Evolutionary conservation across 306 rosid species (phyloP), one percentile per base, ranked within the genome.

Genomic region (Glycine soja): DNA sequence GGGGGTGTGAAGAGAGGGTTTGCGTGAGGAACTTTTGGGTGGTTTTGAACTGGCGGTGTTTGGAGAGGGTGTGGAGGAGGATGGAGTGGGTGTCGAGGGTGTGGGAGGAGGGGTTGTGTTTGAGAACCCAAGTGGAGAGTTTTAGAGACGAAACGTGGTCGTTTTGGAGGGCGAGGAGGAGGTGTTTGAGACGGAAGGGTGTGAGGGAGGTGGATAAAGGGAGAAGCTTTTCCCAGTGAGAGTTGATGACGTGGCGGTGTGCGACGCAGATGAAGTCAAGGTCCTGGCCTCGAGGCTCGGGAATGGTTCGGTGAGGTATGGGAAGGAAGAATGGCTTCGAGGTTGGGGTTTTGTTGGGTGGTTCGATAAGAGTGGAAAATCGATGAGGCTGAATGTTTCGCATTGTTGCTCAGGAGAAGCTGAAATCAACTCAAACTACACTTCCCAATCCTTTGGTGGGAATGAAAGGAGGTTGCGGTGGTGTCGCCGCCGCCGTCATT

Each of bases 211-310:
- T 43, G 14, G 91, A 82, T 11, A 95, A 53, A 4, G 86, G 84
- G 7, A 81, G 72, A 40, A 95, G 92, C 62, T 91, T 88, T 10
- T 82, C 68, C 97, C 99, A 95, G 15, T 93, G 92, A 1, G 94
- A 90, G 75, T 95, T 92, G 72, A 91, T 90, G 6, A 95, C 59
- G 74, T 93, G 94, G 82, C 95, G 87, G 67, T 85, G 93, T 4
- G 86, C 87, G n/a, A 93, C 89, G 43, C 88, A 91, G 6, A 95
- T 84, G 73, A 87, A 91, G 84, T 95, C 99, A 54, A 94, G 89
- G 85, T 92, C 97, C 57, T 91, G 93, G 10, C 92, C 97, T 70
- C 70, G 83, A 72, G 97, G 88, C 50, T 86, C 85, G 32, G 92
- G 93, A 46, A 94, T 82, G 6, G 90, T 86, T 80, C 88, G 85